Percentiles rank a stretch among this genome's conserved stretches.
phyloP scores from a whole-genome alignment of 345 rosid species.

The Syzygium aqueum region DNA sequence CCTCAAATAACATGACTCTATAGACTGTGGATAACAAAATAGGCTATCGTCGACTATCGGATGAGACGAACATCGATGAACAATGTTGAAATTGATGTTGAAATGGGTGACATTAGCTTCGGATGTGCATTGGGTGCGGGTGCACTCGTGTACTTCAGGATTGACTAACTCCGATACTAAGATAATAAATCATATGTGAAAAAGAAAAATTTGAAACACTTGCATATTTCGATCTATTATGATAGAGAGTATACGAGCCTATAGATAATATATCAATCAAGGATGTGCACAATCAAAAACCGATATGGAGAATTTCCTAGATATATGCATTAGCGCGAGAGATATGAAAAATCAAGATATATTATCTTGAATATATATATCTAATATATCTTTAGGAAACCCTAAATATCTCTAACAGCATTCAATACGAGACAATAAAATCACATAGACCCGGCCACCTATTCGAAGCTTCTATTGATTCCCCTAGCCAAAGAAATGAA shows the following conservation, averaged over 20 bases:
- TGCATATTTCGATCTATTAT: not conserved
- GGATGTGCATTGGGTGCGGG: accelerated
- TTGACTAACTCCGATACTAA: not conserved
- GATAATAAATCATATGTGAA: not conserved
- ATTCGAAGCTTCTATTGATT: not conserved
- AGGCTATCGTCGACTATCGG: not conserved
- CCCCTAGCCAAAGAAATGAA: not conserved
- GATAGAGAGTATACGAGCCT: not conserved
- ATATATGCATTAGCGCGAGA: not conserved
- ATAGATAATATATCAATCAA: not conserved
- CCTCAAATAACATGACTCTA: not conserved
- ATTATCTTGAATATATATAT: not conserved
- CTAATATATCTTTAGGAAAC: not conserved
- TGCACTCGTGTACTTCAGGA: not conserved
- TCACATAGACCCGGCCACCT: not conserved
- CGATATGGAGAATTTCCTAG: not conserved
- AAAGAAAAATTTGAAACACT: not conserved
- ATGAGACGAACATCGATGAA: not conserved
- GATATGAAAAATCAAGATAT: not conserved
- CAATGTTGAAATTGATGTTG: not conserved
- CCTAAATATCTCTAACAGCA: not conserved
- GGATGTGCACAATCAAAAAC: not conserved
- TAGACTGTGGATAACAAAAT: not conserved
- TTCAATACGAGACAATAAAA: not conserved
- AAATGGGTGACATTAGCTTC: not conserved